Evolutionary conservation across 2,329 filamentous ascomycete species (phyloP).

Genomic region (Hirsutella thompsonii): DNA sequence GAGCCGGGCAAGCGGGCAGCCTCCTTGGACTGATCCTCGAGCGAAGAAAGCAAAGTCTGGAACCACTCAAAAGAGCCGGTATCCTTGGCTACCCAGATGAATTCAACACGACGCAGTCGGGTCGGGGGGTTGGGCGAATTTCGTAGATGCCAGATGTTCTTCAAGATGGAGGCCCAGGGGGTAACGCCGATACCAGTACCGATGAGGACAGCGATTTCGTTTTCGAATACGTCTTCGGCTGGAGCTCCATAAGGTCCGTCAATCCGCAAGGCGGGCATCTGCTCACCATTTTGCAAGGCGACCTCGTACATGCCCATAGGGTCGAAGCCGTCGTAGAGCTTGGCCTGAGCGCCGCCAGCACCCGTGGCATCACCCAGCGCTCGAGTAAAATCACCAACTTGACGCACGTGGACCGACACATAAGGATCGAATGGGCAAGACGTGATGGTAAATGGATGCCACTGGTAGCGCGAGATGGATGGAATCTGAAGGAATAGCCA

Average conservation of each 20-base stretch:
- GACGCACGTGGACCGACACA: constrained; percentile 85
- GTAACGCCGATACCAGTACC: constrained; percentile 82
- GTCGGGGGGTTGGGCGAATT: constrained; percentile 79
- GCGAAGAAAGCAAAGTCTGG: constrained; percentile 79
- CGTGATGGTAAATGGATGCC: constrained; percentile 98
- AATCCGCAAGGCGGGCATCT: constrained; percentile 81
- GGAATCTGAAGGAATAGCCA: constrained; percentile 96
- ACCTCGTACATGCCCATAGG: constrained; percentile 97
- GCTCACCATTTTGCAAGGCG: constrained; percentile 80
- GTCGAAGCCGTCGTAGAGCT: constrained; percentile 82
- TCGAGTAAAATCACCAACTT: constrained; percentile 92
- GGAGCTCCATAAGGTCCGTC: constrained; percentile 95
- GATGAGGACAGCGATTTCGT: constrained; percentile 76
- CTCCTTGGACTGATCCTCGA: constrained; percentile 72
- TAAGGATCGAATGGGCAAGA: constrained; percentile 95
- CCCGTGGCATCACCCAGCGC: constrained; percentile 94
- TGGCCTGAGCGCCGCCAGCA: constrained; percentile 73
- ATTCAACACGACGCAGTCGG: constrained; percentile 87
- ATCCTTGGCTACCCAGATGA: constrained; percentile 97
- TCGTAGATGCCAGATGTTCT: constrained; percentile 97
- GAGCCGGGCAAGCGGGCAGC: constrained; percentile 54
- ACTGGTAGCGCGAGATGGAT: constrained; percentile 76
- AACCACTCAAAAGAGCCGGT: constrained; percentile 98
- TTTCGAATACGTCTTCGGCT: constrained; percentile 93
- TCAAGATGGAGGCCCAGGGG: constrained; percentile 76